Conservation (phyloP, 176 grass and related monocot species). For the Dactylis glomerata region DNA sequence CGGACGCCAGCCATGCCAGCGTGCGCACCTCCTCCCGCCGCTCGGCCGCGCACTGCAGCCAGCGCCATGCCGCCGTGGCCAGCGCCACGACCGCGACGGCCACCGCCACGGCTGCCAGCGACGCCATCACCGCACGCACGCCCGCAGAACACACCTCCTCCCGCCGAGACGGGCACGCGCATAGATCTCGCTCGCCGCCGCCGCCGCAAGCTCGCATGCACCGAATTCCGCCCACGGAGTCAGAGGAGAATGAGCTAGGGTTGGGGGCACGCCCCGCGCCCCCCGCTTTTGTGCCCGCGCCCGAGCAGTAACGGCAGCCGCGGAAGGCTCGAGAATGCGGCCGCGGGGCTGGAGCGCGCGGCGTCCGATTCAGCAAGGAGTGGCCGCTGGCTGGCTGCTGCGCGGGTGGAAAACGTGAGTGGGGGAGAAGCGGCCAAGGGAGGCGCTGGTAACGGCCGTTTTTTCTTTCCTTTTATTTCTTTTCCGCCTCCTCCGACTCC, state of each 20-base stretch:
- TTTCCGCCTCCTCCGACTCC: background rate
- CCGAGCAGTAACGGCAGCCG: conserved; percentile 37
- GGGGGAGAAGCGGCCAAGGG: conserved; percentile 5
- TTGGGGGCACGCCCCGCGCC: background rate
- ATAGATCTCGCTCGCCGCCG: conserved; percentile 31
- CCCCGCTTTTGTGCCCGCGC: background rate
- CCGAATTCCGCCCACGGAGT: background rate
- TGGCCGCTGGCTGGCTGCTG: background rate
- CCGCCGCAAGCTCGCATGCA: background rate
- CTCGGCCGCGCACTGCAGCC: conserved; percentile 40
- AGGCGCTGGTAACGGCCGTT: conserved; percentile 30
- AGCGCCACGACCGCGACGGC: conserved; percentile 41
- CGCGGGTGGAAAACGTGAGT: conserved; percentile 14
- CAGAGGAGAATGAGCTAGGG: background rate
- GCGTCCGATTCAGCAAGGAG: conserved; percentile 5
- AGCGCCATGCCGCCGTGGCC: conserved; percentile 8
- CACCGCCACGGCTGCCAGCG: background rate
- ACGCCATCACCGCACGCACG: conserved; percentile 20
- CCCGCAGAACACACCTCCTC: background rate
- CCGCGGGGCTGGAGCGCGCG: conserved; percentile 1
- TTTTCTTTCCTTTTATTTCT: background rate
- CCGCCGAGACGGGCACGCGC: background rate
- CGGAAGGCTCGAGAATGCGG: conserved; percentile 27
- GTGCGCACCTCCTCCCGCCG: conserved; percentile 59
- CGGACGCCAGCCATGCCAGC: conserved; percentile 47